Evolutionary conservation across 768 basidiomycete genomes (phyloP).

Genomic region (Phylloporus sp.): DNA sequence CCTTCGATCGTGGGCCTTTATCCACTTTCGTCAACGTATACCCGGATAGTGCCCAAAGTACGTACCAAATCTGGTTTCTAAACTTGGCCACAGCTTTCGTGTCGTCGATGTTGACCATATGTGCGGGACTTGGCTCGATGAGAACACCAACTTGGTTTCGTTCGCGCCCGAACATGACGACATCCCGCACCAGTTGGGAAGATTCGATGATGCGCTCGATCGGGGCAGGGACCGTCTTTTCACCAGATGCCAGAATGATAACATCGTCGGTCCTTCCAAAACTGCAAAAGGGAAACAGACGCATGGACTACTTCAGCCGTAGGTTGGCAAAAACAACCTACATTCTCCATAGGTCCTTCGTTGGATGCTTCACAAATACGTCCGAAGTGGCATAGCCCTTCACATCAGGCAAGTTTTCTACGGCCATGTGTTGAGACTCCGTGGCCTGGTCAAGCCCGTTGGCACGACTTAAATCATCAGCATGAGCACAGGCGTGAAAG

Average conservation of each 20-base stretch:
- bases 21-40: neutral
- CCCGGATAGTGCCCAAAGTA: neutral
- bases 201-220: slow-evolving; percentile 27
- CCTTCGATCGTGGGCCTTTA: slow-evolving; percentile 39
- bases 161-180: slow-evolving; percentile 34
- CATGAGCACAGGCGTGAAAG: no score
- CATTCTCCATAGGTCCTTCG: slow-evolving; percentile 38
- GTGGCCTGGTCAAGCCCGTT: slow-evolving; percentile 2
- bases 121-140: slow-evolving; percentile 21
- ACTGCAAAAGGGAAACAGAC: slow-evolving; percentile 3
- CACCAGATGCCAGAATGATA: slow-evolving; percentile 26
- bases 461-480: no score
- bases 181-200: slow-evolving; percentile 17
- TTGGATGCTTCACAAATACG: slow-evolving; percentile 42
- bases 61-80: slow-evolving; percentile 32
- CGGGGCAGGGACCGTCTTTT: slow-evolving; percentile 24
- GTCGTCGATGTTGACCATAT: slow-evolving; percentile 19
- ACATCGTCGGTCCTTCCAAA: slow-evolving; percentile 35
- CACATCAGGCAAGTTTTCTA: slow-evolving; percentile 38
- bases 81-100: slow-evolving; percentile 24
- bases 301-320: neutral
- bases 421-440: slow-evolving; percentile 7
- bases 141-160: slow-evolving; percentile 33
- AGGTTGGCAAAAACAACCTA: slow-evolving; percentile 16
- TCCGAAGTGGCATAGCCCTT: slow-evolving; percentile 43